phyloP scores from a whole-genome alignment of 306 rosid genomes.

The Gynostemma pentaphyllum region DNA sequence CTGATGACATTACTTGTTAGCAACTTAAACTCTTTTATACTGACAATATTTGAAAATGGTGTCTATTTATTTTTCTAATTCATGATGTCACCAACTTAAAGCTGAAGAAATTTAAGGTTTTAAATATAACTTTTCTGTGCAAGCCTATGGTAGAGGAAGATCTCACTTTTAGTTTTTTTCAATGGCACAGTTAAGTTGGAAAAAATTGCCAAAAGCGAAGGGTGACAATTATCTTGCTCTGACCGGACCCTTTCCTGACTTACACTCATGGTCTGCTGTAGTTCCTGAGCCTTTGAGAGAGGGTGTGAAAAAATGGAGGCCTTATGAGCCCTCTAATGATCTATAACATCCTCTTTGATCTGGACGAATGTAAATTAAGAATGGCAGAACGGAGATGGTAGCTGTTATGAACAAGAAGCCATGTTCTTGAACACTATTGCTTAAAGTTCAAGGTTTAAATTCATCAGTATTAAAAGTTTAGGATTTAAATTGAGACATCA shows the following conservation, averaged over 20 bases:
- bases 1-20: not conserved
- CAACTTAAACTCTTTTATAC: too few species aligned
- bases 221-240: conserved; percentile 79
- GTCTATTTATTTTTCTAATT: not conserved
- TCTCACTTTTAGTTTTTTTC: not conserved
- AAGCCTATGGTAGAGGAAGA: not conserved
- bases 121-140: not conserved
- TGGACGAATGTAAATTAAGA: not conserved
- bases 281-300: conserved; percentile 45
- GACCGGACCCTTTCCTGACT: conserved; percentile 71
- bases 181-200: conserved; percentile 68
- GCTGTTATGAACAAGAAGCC: not conserved
- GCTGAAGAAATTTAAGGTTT: not conserved
- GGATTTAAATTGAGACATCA: too few species aligned
- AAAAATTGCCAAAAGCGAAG: conserved; percentile 40
- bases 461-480: too few species aligned
- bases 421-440: not conserved
- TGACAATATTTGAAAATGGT: not conserved
- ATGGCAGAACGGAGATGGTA: not conserved
- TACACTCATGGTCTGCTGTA: conserved; percentile 57
- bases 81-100: not conserved
- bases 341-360: conserved; percentile 8
- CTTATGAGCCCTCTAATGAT: conserved; percentile 21
- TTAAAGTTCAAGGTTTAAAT: not conserved
- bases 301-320: conserved; percentile 58